phyloP scores from a whole-genome alignment of 306 rosid species.

The Potentilla sterilis region DNA sequence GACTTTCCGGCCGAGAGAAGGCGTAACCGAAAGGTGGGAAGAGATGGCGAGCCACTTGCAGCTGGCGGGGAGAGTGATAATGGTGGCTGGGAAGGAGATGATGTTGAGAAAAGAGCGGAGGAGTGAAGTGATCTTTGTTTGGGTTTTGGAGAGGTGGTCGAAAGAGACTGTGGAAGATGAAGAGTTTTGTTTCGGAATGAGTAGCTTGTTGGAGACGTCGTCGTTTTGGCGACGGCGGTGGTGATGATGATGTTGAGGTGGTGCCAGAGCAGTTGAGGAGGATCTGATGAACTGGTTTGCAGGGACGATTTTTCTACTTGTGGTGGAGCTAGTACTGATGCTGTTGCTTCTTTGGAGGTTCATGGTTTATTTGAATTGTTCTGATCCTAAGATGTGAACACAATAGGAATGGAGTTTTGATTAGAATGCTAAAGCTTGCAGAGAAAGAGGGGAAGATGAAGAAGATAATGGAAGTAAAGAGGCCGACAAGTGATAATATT shows the following conservation, averaged over 20 bases:
- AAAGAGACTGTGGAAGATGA: conserved; percentile 20
- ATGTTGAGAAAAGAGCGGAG: conserved; percentile 55
- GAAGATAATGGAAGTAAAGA: conserved; percentile 21
- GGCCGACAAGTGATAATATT: conserved; percentile 77
- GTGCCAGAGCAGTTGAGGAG: conserved; percentile 13
- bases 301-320: conserved; percentile 46
- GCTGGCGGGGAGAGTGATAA: background rate
- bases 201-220: conserved; percentile 44
- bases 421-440: background rate
- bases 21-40: conserved; percentile 47
- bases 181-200: conserved; percentile 33
- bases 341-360: conserved; percentile 48
- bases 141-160: conserved; percentile 18
- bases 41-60: conserved; percentile 76
- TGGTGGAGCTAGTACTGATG: conserved; percentile 18
- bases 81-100: conserved; percentile 6
- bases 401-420: background rate
- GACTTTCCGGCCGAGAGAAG: conserved; percentile 56
- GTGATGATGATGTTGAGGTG: background rate
- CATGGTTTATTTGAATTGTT: background rate
- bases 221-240: conserved; percentile 21
- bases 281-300: conserved; percentile 27
- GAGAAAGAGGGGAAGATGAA: conserved; percentile 2
- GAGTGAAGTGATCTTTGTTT: conserved; percentile 45
- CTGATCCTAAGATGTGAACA: background rate